Percentiles rank a stretch among this genome's conserved stretches.
These are phyloP conservation scores for Pythium grandisporangium DNA, from an alignment of 352 stramenopile species.

Conservation along the genomic window DNA sequence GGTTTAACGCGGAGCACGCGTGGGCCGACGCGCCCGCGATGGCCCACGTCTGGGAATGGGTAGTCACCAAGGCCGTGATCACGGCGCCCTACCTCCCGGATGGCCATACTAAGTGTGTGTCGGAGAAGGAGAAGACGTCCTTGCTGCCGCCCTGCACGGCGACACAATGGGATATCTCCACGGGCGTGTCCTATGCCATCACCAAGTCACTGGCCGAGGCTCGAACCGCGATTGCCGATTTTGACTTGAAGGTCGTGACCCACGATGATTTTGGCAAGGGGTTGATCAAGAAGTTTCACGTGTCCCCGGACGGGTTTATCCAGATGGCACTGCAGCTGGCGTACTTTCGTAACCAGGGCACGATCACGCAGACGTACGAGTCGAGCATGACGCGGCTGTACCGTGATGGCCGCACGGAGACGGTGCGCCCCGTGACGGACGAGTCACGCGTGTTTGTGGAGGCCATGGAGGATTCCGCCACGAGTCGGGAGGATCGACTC, in stretches of 20 bases:
- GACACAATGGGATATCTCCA: slow-evolving; percentile 54
- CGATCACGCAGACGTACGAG: slow-evolving; percentile 96
- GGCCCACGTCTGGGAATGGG: slow-evolving; percentile 76
- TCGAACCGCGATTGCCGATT: slow-evolving; percentile 66
- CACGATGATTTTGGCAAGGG: slow-evolving; percentile 87
- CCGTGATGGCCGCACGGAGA: slow-evolving; percentile 93
- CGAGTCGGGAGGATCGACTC: slow-evolving; percentile 68
- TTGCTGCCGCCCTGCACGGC: slow-evolving; percentile 38
- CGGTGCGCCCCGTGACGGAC: slow-evolving; percentile 85
- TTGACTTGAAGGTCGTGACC: slow-evolving; percentile 85
- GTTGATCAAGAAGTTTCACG: slow-evolving; percentile 87
- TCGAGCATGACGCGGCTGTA: slow-evolving; percentile 95
- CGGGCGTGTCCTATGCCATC: slow-evolving; percentile 37
- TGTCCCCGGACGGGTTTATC: slow-evolving; percentile 94
- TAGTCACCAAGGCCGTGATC: slow-evolving; percentile 52
- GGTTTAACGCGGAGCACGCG: slow-evolving; percentile 92
- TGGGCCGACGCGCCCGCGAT: slow-evolving; percentile 87
- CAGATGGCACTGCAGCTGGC: slow-evolving; percentile 96
- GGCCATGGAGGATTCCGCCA: slow-evolving; percentile 63
- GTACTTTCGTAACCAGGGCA: slow-evolving; percentile 89
- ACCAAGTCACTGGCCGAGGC: slow-evolving; percentile 44
- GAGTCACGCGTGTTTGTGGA: slow-evolving; percentile 89
- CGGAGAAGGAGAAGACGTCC: slow-evolving; percentile 33
- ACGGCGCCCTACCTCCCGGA: slow-evolving; percentile 45
- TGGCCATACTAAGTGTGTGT: slow-evolving; percentile 27